A percentile compares a stretch with the other conserved stretches of the same genome.
phyloP scores from a whole-genome alignment of 108 stramenopile genomes.

The Mediolabrus comicus region DNA sequence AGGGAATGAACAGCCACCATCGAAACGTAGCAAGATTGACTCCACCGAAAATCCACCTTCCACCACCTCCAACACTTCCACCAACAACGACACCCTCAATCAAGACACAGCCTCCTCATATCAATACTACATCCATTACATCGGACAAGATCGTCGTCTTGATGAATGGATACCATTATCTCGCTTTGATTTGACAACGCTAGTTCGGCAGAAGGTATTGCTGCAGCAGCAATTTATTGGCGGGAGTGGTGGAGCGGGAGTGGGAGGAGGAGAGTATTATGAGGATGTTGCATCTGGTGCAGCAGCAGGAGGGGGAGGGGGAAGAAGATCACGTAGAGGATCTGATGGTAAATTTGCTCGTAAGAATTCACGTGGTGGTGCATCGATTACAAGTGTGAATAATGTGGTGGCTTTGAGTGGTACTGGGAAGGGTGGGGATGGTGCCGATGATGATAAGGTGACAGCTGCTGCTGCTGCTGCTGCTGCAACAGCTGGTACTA shows the following conservation, averaged over 20 bases:
- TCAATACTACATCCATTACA: slow-evolving; percentile 87
- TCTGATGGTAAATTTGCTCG: neutral
- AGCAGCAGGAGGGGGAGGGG: no score
- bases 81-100: neutral
- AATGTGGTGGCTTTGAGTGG: neutral
- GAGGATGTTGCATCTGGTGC: no score
- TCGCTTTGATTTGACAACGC: slow-evolving; percentile 62
- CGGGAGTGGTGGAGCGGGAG: no score
- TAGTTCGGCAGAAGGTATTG: no score
- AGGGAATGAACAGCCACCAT: neutral
- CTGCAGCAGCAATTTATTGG: no score
- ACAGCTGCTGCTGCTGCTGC: neutral
- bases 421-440: neutral
- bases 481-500: neutral
- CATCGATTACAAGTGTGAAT: no score
- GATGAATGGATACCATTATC: slow-evolving; percentile 84
- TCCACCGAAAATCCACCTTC: neutral
- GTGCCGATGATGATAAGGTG: no score
- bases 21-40: slow-evolving; percentile 10
- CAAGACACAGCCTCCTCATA: neutral
- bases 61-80: slow-evolving; percentile 34
- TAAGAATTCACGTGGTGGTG: neutral
- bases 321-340: neutral
- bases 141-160: slow-evolving; percentile 78
- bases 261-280: no score